Conservation (phyloP, 768 basidiomycete genomes). For the Mycena albidolilacea region DNA sequence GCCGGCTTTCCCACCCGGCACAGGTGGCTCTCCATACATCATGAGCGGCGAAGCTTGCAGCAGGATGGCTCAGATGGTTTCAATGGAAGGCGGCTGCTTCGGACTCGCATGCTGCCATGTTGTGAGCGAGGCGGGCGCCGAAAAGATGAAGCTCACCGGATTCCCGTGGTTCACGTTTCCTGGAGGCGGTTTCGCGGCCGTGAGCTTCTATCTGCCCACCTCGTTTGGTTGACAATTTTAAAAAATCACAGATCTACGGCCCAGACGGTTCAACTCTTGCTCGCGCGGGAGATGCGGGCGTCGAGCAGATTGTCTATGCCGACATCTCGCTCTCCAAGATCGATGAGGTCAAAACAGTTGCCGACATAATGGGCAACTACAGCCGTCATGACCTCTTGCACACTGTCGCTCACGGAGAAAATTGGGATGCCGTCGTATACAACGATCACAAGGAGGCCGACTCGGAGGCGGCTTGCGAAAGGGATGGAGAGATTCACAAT, state of each 20-base stretch:
- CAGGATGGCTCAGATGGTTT: slow-evolving; percentile 48
- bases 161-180: slow-evolving; percentile 50
- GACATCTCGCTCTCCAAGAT: slow-evolving; percentile 49
- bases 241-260: slow-evolving; percentile 46
- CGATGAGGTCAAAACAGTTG: slow-evolving; percentile 47
- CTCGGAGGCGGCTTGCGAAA: slow-evolving; percentile 24
- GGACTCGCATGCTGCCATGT: slow-evolving; percentile 48
- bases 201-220: slow-evolving; percentile 1
- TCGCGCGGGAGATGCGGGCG: slow-evolving; percentile 43
- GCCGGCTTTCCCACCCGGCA: slow-evolving; percentile 47
- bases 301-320: slow-evolving; percentile 47
- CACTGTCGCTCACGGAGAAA: slow-evolving; percentile 47
- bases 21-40: slow-evolving; percentile 48
- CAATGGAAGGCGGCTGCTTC: slow-evolving; percentile 51
- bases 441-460: slow-evolving; percentile 23
- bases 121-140: slow-evolving; percentile 46
- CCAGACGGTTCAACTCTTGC: slow-evolving; percentile 47
- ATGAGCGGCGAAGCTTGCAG: slow-evolving; percentile 48
- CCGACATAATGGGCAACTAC: slow-evolving; percentile 48
- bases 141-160: slow-evolving; percentile 47
- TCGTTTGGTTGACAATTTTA: not conserved
- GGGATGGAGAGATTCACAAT: slow-evolving; percentile 32
- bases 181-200: slow-evolving; percentile 46
- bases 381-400: slow-evolving; percentile 47
- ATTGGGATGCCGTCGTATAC: slow-evolving; percentile 45